Conservation (phyloP, 2,329 filamentous ascomycete species). For the Diaporthe vaccinii region DNA sequence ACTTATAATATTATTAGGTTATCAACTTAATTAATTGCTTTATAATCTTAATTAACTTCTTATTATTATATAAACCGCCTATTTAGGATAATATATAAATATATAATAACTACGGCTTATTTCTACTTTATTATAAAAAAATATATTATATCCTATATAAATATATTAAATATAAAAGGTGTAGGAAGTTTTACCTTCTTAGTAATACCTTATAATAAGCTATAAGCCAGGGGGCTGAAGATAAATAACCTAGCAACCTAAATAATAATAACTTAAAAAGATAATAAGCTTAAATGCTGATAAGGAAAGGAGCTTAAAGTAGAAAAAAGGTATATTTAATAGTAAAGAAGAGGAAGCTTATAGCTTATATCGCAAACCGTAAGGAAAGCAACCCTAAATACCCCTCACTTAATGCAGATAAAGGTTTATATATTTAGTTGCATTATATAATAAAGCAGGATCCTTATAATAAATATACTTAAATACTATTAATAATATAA, state of each 20-base stretch:
- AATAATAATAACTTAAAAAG: neutral
- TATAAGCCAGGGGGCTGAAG: no score
- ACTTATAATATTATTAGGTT: neutral
- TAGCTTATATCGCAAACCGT: neutral
- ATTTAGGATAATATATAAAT: neutral
- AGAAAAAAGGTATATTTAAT: neutral
- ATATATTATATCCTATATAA: neutral
- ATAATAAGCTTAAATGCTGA: no score
- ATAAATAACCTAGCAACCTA: no score
- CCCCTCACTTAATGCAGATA: neutral
- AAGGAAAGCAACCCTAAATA: neutral
- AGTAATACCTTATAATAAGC: neutral
- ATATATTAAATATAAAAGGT: neutral
- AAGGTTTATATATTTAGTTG: neutral
- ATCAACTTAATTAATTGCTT: neutral
- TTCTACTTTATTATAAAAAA: neutral
- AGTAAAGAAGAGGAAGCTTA: neutral
- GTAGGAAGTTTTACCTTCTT: neutral
- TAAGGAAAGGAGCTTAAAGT: no score
- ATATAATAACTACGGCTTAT: neutral
- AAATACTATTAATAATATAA: neutral
- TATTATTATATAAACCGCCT: neutral
- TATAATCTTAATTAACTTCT: neutral
- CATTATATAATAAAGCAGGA: neutral
- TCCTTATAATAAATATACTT: neutral